These are phyloP conservation scores for Barnettozyma populi DNA, from an alignment of 805 yeast species.

Conservation along the genomic window DNA sequence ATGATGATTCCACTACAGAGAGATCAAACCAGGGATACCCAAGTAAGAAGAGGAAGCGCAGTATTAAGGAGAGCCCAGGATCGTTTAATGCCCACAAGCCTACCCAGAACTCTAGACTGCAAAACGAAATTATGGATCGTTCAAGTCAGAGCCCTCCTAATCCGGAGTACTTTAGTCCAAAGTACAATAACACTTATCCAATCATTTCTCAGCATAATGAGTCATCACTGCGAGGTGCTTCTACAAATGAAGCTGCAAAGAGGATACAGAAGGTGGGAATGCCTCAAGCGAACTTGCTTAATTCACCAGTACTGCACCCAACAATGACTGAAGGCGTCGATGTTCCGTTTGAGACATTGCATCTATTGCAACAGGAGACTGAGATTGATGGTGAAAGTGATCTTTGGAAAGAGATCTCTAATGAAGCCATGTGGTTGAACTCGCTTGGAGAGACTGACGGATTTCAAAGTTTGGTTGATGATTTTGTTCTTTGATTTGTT, in stretches of 20 bases:
- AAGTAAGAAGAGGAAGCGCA: constrained; percentile 1
- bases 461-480: constrained; percentile 27
- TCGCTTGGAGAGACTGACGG: constrained; percentile 42
- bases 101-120: not conserved
- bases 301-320: constrained; percentile 19
- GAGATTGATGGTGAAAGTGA: constrained; percentile 41
- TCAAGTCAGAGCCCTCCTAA: not conserved
- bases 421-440: constrained; percentile 64
- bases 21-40: too few relatives aligned
- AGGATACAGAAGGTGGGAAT: constrained; percentile 15
- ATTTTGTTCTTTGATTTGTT: constrained; percentile 1
- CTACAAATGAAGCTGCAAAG: constrained; percentile 10
- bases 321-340: constrained; percentile 16
- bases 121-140: not conserved
- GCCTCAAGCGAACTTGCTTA: not conserved
- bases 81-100: not conserved
- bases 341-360: constrained; percentile 27
- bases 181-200: not conserved
- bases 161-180: not conserved
- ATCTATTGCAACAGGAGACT: constrained; percentile 23
- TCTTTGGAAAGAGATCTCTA: constrained; percentile 73
- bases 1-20: constrained; percentile 30
- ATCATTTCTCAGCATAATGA: constrained; percentile 11
- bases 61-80: not conserved
- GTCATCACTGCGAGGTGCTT: constrained; percentile 14